These are phyloP conservation scores for Bipolaris zeicola DNA, from an alignment of 2,329 filamentous ascomycete species.

Conservation along the genomic window DNA sequence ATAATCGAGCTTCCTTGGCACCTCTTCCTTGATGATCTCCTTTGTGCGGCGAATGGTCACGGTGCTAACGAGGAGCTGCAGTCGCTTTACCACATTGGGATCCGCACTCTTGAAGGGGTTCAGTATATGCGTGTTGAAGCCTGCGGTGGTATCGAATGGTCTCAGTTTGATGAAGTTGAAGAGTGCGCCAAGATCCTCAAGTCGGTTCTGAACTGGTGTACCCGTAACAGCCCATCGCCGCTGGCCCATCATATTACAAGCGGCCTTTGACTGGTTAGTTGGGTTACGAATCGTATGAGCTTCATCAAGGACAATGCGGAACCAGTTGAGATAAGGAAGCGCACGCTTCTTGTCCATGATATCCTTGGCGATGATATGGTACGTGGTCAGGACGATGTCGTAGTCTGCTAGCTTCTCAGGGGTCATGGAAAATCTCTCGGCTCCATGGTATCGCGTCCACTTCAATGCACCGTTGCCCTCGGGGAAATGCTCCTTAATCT, in stretches of 20 bases:
- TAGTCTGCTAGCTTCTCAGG: slow-evolving; percentile 70
- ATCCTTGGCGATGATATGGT: slow-evolving; percentile 84
- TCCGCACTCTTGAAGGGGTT: slow-evolving; percentile 87
- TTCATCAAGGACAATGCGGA: slow-evolving; percentile 91
- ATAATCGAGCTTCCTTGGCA: slow-evolving; percentile 71
- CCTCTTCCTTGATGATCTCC: slow-evolving; percentile 70
- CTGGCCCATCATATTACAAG: slow-evolving; percentile 77
- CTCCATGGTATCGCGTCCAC: slow-evolving; percentile 86
- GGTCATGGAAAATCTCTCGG: slow-evolving; percentile 67
- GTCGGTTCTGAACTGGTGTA: slow-evolving; percentile 90
- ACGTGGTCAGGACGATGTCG: slow-evolving; percentile 91
- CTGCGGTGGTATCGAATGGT: slow-evolving; percentile 79
- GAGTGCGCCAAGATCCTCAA: slow-evolving; percentile 83
- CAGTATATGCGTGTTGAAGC: slow-evolving; percentile 80
- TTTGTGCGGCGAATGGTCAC: slow-evolving; percentile 91
- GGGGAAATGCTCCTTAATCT: slow-evolving; percentile 81
- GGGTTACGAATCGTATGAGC: slow-evolving; percentile 93
- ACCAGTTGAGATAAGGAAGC: slow-evolving; percentile 83
- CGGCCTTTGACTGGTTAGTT: slow-evolving; percentile 81
- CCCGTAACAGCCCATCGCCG: slow-evolving; percentile 97
- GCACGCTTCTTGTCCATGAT: slow-evolving; percentile 66
- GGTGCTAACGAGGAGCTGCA: slow-evolving; percentile 91
- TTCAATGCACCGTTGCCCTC: slow-evolving; percentile 61
- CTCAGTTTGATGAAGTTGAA: slow-evolving; percentile 83
- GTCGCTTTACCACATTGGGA: slow-evolving; percentile 78